Evolutionary conservation across 1,284 basidiomycete genomes (phyloP), one percentile per base, ranked within the genome.

Genomic region (Papiliotrema terrestris): DNA sequence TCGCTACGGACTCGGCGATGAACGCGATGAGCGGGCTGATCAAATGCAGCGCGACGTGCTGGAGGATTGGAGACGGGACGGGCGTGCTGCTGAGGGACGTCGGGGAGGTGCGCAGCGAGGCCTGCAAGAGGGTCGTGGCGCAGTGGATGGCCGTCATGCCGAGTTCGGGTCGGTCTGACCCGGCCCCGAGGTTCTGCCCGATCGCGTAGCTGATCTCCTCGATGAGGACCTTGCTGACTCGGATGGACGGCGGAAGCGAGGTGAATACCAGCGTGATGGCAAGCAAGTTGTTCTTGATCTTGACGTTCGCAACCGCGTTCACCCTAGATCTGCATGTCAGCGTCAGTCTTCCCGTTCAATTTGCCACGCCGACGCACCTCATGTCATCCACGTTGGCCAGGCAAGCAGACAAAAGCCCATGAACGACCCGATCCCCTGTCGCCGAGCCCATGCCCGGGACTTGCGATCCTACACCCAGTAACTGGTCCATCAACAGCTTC

Each of bases 201-300:
- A 96, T 86, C 55, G 92, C 76, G 72, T 87, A 89, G 68, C 89
- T 94, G 19, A 84, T 83, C 63, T 92, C 89, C 66, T 95, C 93
- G 20, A 96, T 80, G 8, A 88, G 85, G 2, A 85, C 83, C 55
- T 84, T 82, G 51, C 89, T 87, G 39, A 96, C 75, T 65, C 83
- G 84, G 25, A 87, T 80, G 13, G 79, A 80, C 1, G 83, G 64
- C 1, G 91, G 88, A 2, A 93, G 78, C 14, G 87, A 83, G 0
- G 94, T 96, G 39, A 98, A 74, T 51, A 97, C 82, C 8, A 98
- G 82, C 2, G 91, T 91, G 0, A 87, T 81, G 0, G 91, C 89
- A 17, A 98, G 78, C 55, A 98, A 81, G 74, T 96, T 97, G 72
- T 87, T 91, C 76, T 91, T 94, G 73, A 90, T 83, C 78, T 97